Base-by-base conservation (phyloP, 192 early-diverging fungal species). In the Entomortierella lignicola region DNA sequence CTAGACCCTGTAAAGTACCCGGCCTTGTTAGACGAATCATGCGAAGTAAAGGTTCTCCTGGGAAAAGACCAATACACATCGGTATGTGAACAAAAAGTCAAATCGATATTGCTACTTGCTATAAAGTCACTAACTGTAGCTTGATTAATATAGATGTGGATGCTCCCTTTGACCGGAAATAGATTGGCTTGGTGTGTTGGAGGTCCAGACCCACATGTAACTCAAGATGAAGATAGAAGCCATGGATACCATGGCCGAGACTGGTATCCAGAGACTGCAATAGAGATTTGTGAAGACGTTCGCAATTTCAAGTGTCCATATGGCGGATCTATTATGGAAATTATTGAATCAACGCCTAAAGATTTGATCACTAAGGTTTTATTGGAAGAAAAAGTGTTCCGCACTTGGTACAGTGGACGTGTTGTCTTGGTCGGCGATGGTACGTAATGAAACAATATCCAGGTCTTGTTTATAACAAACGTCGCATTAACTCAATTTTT, bases 271-370 rank as follows among this genome's bases (percentile, higher is more conserved):
- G 75, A 79, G 42, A 79, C 75, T 1, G 68, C 56, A 10, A 62
- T 79, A 12, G 75, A 79, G 43, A 79, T 79, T 23, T 79, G 75
- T 31, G 75, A 79, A 43, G 75, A 79, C 50, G 75, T 79, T 5
- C 75, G 75, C n/a, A 70, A 60, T 52, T 79, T 79, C 75, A 79
- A 70, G 32, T 70, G 67, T n/a, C 75, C 75, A 11, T 79, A 66
- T 39, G 75, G 75, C 11, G 75, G 75, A 21, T 79, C 75, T 1
- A 63, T 79, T 31, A 79, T 79, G 75, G 75, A 79, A n/a, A 32
- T 79, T 20, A 79, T 79, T 17, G 67, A 69, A 29, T 55, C 75
- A 21, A 79, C 75, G 0, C 75, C 75, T 10, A 79, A 70, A 67
- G 75, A 68, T 7, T 47, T 69, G 25, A 63, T 70, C 2, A 70